Conservation (phyloP, 352 stramenopile species). For the Globisporangium splendens region DNA sequence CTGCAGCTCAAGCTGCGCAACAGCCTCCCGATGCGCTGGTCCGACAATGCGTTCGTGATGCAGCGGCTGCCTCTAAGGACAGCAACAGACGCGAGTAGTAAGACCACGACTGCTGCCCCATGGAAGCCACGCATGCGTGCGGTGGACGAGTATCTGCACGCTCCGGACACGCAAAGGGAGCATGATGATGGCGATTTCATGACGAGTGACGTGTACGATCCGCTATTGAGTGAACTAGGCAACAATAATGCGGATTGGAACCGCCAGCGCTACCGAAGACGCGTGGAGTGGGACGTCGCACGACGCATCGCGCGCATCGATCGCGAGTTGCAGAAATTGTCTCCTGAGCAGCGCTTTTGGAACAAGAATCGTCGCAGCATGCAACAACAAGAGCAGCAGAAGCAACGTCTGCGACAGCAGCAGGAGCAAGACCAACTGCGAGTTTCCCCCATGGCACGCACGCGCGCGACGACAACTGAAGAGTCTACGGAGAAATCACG, state of each 20-base stretch:
- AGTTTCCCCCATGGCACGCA: not conserved
- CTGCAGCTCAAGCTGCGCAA: slow-evolving; percentile 43
- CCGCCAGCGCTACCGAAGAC: slow-evolving; percentile 27
- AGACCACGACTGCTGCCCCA: not conserved
- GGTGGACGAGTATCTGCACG: too few relatives aligned
- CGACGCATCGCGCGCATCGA: slow-evolving; percentile 68
- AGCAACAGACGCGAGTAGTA: not conserved
- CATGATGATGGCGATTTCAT: too few relatives aligned
- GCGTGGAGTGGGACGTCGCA: slow-evolving; percentile 70
- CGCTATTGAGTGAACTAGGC: too few relatives aligned
- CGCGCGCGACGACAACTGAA: not conserved
- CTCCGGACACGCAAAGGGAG: too few relatives aligned
- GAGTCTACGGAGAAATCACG: too few relatives aligned
- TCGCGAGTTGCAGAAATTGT: slow-evolving; percentile 46
- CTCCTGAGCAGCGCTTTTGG: slow-evolving; percentile 52
- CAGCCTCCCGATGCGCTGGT: slow-evolving; percentile 52
- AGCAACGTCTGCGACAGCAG: not conserved
- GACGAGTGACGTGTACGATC: too few relatives aligned
- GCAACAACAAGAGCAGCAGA: slow-evolving; percentile 19
- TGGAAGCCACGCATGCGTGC: not conserved
- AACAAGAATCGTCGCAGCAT: slow-evolving; percentile 21
- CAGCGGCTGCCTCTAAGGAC: slow-evolving; percentile 9
- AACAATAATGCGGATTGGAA: slow-evolving; percentile 7
- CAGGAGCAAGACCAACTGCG: not conserved
- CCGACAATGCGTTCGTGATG: slow-evolving; percentile 42